These are phyloP conservation scores for Globisporangium cylindrosporum DNA, from an alignment of 352 stramenopile species.

Conservation along the genomic window DNA sequence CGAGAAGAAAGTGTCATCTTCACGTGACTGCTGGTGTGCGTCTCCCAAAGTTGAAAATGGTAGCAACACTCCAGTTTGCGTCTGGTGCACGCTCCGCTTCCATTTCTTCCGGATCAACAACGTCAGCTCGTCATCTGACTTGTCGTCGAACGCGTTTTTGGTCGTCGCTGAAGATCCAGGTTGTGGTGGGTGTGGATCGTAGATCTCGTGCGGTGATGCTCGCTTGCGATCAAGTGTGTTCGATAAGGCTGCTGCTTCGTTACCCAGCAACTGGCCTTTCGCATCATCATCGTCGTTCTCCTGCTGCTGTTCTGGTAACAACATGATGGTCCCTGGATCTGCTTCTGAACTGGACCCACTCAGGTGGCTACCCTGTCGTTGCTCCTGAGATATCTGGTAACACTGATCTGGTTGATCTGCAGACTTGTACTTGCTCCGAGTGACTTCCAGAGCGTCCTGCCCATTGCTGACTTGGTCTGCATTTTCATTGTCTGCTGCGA, in stretches of 20 bases:
- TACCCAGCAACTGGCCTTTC: neutral
- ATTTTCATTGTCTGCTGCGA: neutral
- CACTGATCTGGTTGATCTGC: neutral
- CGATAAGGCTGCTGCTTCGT: neutral
- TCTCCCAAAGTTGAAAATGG: neutral
- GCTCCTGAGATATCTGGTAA: neutral
- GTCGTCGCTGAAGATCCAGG: neutral
- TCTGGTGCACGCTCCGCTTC: slow-evolving; percentile 18
- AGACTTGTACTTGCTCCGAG: neutral
- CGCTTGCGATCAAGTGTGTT: neutral
- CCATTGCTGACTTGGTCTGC: neutral
- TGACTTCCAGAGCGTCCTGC: neutral
- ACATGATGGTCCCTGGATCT: neutral
- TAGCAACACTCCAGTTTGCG: neutral
- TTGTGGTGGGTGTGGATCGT: neutral
- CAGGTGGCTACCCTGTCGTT: too few relatives aligned
- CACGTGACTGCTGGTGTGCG: neutral
- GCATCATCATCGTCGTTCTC: neutral
- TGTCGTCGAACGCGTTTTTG: slow-evolving; percentile 1
- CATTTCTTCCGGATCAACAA: slow-evolving; percentile 30
- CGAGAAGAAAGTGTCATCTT: neutral
- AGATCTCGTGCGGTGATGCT: neutral
- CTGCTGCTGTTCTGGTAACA: neutral
- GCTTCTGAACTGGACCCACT: neutral
- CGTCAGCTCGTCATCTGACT: neutral